Percentiles rank a stretch among this genome's conserved stretches.
Evolutionary conservation across 257 asterid genomes (phyloP).

Genomic region (Salvia miltiorrhiza): DNA sequence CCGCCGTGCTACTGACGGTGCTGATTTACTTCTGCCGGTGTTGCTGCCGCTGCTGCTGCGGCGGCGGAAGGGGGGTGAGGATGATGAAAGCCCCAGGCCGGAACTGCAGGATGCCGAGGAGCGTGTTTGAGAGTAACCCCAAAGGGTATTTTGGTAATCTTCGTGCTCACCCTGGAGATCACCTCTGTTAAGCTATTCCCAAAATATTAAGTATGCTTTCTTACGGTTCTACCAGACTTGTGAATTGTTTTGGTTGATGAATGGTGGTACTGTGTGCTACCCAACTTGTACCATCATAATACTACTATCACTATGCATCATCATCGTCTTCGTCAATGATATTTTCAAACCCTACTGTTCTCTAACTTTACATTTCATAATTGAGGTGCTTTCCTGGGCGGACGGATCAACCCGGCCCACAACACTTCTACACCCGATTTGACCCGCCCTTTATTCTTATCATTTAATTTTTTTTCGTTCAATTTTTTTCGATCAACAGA

Average conservation of each 20-base stretch:
- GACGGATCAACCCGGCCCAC: too few species aligned
- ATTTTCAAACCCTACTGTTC: too few species aligned
- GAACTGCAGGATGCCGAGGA: conserved; percentile 25
- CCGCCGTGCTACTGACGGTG: conserved; percentile 18
- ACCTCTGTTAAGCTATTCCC: conserved; percentile 9
- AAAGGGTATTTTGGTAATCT: conserved; percentile 29
- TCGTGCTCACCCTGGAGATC: conserved; percentile 28
- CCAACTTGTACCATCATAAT: background rate
- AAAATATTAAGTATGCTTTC: too few species aligned
- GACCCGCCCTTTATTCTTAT: too few species aligned
- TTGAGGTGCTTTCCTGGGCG: too few species aligned
- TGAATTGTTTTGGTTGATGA: background rate
- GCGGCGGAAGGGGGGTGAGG: conserved; percentile 21
- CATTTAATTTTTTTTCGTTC: too few species aligned
- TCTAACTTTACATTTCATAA: too few species aligned
- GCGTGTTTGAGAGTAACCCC: conserved; percentile 27
- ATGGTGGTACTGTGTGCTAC: background rate
- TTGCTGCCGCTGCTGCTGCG: conserved; percentile 7
- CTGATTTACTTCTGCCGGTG: conserved; percentile 20
- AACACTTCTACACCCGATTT: too few species aligned
- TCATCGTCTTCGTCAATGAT: too few species aligned
- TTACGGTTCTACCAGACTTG: too few species aligned
- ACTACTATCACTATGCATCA: too few species aligned
- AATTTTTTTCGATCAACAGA: too few species aligned
- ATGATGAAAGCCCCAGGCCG: conserved; percentile 50